A percentile compares a stretch with the other conserved stretches of the same genome.
Conservation (phyloP, 2,329 filamentous ascomycete genomes). For the Amesomyces nigricolor region DNA sequence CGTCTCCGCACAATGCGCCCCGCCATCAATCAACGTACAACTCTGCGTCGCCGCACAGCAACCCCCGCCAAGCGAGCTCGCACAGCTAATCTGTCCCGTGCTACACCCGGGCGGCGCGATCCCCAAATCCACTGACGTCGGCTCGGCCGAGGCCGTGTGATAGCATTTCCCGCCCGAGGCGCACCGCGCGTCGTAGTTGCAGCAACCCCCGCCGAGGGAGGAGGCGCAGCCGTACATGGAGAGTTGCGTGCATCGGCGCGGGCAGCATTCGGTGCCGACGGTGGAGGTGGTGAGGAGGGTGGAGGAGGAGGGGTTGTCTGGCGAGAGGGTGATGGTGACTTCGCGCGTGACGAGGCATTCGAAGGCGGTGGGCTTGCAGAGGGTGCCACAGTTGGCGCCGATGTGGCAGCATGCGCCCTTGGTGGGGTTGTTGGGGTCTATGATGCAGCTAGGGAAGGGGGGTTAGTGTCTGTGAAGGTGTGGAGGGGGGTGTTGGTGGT, state of each 20-base stretch:
- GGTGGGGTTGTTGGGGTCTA: constrained; percentile 24
- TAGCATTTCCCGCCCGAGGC: constrained; percentile 15
- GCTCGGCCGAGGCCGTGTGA: constrained; percentile 24
- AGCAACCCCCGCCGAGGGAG: constrained; percentile 29
- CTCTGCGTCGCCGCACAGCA: constrained; percentile 44
- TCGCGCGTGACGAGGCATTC: constrained; percentile 24
- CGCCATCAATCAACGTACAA: constrained; percentile 37
- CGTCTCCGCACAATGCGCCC: constrained; percentile 37
- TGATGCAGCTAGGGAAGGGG: constrained; percentile 29
- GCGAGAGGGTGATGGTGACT: too few species aligned
- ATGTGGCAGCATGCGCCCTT: constrained; percentile 30
- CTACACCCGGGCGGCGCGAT: constrained; percentile 38
- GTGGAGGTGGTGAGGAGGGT: constrained; percentile 27
- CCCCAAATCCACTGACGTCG: constrained; percentile 25
- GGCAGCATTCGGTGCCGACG: constrained; percentile 28
- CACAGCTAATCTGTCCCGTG: constrained; percentile 42
- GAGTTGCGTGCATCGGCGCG: constrained; percentile 29
- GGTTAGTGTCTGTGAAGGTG: not conserved
- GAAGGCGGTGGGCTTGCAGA: constrained; percentile 29
- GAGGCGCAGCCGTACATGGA: constrained; percentile 31
- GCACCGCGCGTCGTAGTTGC: constrained; percentile 24
- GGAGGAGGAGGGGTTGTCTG: too few species aligned
- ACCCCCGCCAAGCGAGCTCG: constrained; percentile 38
- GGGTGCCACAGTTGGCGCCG: constrained; percentile 29
- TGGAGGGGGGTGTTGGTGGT: not conserved